A percentile compares a stretch with the other conserved stretches of the same genome.
These are phyloP conservation scores for Alternaria solani DNA, from an alignment of 2,329 filamentous ascomycete species.

Conservation along the genomic window DNA sequence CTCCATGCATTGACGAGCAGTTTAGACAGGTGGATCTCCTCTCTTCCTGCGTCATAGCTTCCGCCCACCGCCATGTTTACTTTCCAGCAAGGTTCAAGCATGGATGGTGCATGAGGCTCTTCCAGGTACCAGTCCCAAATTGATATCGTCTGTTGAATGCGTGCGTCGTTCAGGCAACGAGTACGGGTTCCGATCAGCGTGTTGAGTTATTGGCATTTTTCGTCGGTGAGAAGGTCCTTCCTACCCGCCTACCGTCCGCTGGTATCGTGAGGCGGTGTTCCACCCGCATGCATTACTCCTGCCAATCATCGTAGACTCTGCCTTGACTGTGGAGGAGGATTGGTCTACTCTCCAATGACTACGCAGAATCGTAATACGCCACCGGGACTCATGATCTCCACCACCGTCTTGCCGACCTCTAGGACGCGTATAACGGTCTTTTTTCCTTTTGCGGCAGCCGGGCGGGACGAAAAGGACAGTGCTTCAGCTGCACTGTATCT, in stretches of 20 bases:
- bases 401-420: slow-evolving; percentile 14
- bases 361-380: not conserved
- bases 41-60: slow-evolving; percentile 31
- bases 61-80: slow-evolving; percentile 18
- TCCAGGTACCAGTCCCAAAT: slow-evolving; percentile 13
- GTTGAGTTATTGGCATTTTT: slow-evolving; percentile 9
- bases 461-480: slow-evolving; percentile 14
- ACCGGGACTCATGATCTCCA: slow-evolving; percentile 3
- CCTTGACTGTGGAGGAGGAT: slow-evolving; percentile 5
- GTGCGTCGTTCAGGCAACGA: slow-evolving; percentile 24
- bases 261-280: slow-evolving; percentile 11
- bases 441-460: slow-evolving; percentile 15
- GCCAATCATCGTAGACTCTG: slow-evolving; percentile 2
- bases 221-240: slow-evolving; percentile 9
- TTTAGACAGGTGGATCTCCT: slow-evolving; percentile 25
- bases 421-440: slow-evolving; percentile 16
- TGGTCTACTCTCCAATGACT: slow-evolving; percentile 14
- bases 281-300: slow-evolving; percentile 15
- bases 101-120: slow-evolving; percentile 23
- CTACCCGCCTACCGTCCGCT: slow-evolving; percentile 13
- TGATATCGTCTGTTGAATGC: not conserved
- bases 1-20: slow-evolving; percentile 28
- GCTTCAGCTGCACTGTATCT: slow-evolving; percentile 12
- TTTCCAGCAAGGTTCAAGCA: slow-evolving; percentile 16
- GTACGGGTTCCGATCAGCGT: slow-evolving; percentile 7